phyloP scores from a whole-genome alignment of 805 yeast genomes.

The Candida sakaeoensis region DNA sequence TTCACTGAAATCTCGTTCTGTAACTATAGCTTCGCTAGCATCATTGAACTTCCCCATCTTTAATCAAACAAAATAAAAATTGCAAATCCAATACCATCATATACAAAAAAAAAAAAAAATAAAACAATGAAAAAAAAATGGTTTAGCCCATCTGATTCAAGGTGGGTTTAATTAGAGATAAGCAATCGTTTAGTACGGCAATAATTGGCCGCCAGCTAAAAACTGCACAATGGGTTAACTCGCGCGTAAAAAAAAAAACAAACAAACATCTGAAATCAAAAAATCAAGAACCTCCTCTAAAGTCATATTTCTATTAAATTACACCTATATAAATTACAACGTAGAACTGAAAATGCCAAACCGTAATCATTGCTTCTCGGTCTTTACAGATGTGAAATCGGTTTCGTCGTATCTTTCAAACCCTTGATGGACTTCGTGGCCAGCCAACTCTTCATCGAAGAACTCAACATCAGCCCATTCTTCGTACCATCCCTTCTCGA shows the following conservation, averaged over 20 bases:
- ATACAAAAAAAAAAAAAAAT: not conserved
- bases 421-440: slow-evolving; percentile 22
- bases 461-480: slow-evolving; percentile 62
- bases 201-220: no score
- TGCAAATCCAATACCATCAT: not conserved
- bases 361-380: not conserved
- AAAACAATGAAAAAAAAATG: no score
- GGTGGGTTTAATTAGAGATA: not conserved
- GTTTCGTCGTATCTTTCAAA: slow-evolving; percentile 8
- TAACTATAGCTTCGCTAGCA: not conserved
- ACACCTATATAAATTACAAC: not conserved
- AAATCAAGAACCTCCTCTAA: no score
- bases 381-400: not conserved
- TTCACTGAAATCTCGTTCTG: slow-evolving; percentile 2
- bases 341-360: not conserved
- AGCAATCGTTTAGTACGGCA: not conserved
- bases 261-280: no score
- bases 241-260: not conserved
- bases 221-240: not conserved
- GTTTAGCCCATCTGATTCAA: not conserved
- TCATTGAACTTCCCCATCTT: slow-evolving; percentile 1
- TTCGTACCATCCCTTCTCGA: slow-evolving; percentile 61
- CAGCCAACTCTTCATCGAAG: slow-evolving; percentile 44
- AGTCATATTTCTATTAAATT: no score
- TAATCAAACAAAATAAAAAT: not conserved